phyloP scores from a whole-genome alignment of 345 rosid genomes.

The Salix brachista region DNA sequence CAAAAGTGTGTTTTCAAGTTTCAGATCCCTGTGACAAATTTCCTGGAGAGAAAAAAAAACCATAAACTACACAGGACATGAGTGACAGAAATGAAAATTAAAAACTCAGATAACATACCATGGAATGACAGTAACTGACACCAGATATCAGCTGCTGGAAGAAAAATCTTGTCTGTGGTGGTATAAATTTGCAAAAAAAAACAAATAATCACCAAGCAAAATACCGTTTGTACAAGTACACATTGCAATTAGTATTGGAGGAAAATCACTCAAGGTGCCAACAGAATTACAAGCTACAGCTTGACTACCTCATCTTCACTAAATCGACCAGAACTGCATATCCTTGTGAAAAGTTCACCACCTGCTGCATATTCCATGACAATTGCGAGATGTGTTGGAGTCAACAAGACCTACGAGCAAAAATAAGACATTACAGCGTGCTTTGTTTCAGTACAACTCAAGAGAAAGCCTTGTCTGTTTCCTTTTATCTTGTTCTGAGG shows the following conservation, averaged over 20 bases:
- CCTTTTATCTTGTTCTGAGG: not conserved
- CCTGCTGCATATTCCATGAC: constrained; percentile 93
- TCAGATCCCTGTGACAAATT: constrained; percentile 62
- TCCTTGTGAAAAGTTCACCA: constrained; percentile 77
- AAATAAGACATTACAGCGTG: not conserved
- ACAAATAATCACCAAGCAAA: not conserved
- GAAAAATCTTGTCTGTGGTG: constrained; percentile 66
- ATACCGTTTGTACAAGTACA: not conserved
- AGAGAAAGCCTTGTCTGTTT: not conserved
- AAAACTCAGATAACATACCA: constrained; percentile 39
- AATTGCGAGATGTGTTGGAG: constrained; percentile 76
- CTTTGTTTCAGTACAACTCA: constrained; percentile 1
- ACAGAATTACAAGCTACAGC: constrained; percentile 4
- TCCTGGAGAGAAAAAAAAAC: constrained; percentile 30
- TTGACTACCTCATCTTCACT: constrained; percentile 82
- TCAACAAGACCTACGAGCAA: constrained; percentile 51
- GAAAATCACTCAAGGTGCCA: not conserved
- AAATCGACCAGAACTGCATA: constrained; percentile 81
- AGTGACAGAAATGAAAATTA: not conserved
- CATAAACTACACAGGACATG: not conserved
- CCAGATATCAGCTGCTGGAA: constrained; percentile 88
- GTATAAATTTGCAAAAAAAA: not conserved
- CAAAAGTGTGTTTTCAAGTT: constrained; percentile 54
- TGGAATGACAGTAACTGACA: constrained; percentile 85
- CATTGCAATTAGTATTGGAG: not conserved